Evolutionary conservation across 306 rosid genomes (phyloP), one percentile per base, ranked within the genome.

Genomic region (Cercis canadensis): DNA sequence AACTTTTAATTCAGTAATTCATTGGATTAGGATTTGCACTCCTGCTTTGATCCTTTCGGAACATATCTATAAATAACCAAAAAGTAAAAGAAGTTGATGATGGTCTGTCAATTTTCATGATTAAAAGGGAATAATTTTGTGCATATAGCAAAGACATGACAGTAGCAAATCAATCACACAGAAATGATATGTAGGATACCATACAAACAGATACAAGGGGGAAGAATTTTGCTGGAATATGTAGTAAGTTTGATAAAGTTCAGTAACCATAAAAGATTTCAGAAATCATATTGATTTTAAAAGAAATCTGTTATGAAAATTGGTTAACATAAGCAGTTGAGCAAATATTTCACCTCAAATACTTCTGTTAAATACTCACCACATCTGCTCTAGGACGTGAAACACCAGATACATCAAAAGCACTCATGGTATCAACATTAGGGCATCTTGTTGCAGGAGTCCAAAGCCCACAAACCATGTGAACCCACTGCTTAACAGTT

Each of bases 391-490:
- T 73, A 40, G 86, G 83, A 69, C 66, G 47, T n/a, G 79, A 53
- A 82, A 73, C 90, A 47, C 85, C 82, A 43, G 87, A 81, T 65
- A 88, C 92, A 76, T 88, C 90, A 81, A 88, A 83, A 83, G 92
- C 86, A 85, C 85, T 83, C 92, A 88, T 88, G 19, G 92, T 88
- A 58, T 83, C 82, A 63, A 83, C 88, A 70, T 85, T 85, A 3
- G 88, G 92, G 80, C 92, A 88, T 64, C 92, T 78, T 66, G 92
- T 85, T 78, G 80, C 80, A 37, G 92, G 88, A 80, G 92, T 88
- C 92, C 92, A 88, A 73, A 88, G 92, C 66, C 89, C 92, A 83
- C 92, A 88, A 74, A 88, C 92, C 88, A 85, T 81, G 73, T 88
- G 92, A 78, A 88, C 77, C 92, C 92, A 88, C 79, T 88, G 92